Evolutionary conservation across 805 yeast genomes (phyloP), one percentile per base, ranked within the genome.

Genomic region (Ogataea sp.): DNA sequence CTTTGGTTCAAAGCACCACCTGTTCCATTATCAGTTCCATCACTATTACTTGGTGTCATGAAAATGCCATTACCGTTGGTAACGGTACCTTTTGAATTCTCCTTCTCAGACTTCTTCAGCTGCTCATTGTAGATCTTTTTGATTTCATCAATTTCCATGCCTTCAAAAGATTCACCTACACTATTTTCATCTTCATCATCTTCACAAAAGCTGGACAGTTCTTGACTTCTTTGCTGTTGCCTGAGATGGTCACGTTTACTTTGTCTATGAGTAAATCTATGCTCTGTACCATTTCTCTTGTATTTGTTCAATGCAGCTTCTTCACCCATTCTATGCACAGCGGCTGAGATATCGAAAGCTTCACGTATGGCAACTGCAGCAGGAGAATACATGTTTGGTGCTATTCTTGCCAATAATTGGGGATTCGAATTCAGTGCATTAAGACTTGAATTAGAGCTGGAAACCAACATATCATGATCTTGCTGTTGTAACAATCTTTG

Each of bases 271-370:
- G 4, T 21, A 32, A 10, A 13, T 23, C 21, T 32, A 15, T 28
- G 20, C 23, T 32, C 16, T 6, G 28, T 6, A 8, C 20, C 14
- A 7, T n/a, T 15, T 4, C 11, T 26, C 13, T 34, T 34, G 14
- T 34, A 34, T 24, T 43, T 44, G 21, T 33, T 23, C n/a, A 50
- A 40, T 4, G 52, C 56, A 9, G 59, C 56, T 48, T 73, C 80
- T 55, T 75, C 80, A 3, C 74, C 75, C 66, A 69, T 67, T 53
- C 80, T 62, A 50, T 72, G 78, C 13, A 75, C 79, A 0, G 80
- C 80, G n/a, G 78, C 62, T 1, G 80, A 71, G 17, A 75, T 70
- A 49, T 75, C 81, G 55, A 73, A 73, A 13, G 78, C 80, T 43
- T 75, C 81, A 43, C 73, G 65, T 58, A 75, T 64, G 2, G 79